Percentiles rank a stretch among this genome's conserved stretches.
phyloP scores from a whole-genome alignment of 176 grass and related monocot genomes.

The Oryza coarctata region DNA sequence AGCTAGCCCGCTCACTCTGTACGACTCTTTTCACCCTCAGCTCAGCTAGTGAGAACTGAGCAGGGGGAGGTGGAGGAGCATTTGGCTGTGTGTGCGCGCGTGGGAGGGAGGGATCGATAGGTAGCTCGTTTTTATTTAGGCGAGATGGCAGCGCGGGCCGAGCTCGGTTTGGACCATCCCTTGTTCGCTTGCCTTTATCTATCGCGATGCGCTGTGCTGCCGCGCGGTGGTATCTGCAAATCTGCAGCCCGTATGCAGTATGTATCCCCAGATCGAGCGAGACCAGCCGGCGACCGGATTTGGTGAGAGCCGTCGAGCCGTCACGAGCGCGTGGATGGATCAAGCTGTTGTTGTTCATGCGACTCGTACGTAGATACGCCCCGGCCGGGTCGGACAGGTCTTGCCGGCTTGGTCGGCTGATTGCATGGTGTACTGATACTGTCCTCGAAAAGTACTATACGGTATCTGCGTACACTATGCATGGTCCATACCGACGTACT shows the following conservation, averaged over 20 bases:
- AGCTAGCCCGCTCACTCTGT: not conserved
- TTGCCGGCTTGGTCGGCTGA: conserved; percentile 25
- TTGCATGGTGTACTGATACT: not conserved
- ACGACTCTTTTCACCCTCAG: not conserved
- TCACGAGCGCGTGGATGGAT: not conserved
- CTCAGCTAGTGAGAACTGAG: not conserved
- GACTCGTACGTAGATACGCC: not conserved
- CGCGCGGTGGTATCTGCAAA: not conserved
- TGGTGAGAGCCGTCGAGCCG: not conserved
- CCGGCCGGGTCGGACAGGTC: not conserved
- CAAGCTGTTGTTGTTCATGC: not conserved
- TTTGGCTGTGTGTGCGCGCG: not conserved
- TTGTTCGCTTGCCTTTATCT: conserved; percentile 39
- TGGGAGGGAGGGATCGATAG: not conserved
- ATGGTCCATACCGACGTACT: not conserved
- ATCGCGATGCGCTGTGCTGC: conserved; percentile 4
- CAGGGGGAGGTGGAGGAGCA: not conserved
- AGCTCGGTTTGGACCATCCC: conserved; percentile 54
- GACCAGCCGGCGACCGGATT: not conserved
- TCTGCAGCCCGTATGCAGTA: not conserved
- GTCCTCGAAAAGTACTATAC: conserved; percentile 16
- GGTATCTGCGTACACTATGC: not conserved
- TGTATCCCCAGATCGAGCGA: not conserved
- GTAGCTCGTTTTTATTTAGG: conserved; percentile 45
- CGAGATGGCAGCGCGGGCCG: conserved; percentile 43